Conservation (phyloP, 2,329 filamentous ascomycete species). For the Daldinia sp. region DNA sequence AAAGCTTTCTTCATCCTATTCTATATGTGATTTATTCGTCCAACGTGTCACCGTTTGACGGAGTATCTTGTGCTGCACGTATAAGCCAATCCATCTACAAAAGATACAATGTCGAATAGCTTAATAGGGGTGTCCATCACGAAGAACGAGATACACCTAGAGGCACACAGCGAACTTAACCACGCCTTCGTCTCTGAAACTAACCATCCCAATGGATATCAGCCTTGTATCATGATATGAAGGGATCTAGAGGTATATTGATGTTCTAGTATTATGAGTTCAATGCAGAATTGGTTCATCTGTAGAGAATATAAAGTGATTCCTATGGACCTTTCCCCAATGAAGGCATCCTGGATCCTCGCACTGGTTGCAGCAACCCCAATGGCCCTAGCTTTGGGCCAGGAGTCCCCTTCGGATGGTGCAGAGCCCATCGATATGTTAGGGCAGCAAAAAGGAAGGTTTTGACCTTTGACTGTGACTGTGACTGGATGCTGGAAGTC, state of each 20-base stretch:
- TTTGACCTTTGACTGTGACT: background rate
- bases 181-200: background rate
- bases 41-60: background rate
- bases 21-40: background rate
- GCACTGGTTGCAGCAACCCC: background rate
- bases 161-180: background rate
- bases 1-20: background rate
- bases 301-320: background rate
- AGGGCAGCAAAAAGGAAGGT: background rate
- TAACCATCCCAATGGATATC: background rate
- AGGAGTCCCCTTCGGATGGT: background rate
- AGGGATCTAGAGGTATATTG: background rate
- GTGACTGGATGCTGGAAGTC: background rate
- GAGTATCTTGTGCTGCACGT: background rate
- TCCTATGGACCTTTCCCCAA: too few relatives aligned
- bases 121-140: background rate
- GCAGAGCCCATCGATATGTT: background rate
- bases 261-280: background rate
- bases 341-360: slow-evolving; percentile 5
- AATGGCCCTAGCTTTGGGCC: background rate
- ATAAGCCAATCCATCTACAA: background rate
- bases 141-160: background rate
- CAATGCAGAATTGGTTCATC: background rate
- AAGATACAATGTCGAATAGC: background rate
- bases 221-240: background rate